Evolutionary conservation across 2,329 filamentous ascomycete species (phyloP).

Genomic region (Parasarocladium wereldwijsianum): DNA sequence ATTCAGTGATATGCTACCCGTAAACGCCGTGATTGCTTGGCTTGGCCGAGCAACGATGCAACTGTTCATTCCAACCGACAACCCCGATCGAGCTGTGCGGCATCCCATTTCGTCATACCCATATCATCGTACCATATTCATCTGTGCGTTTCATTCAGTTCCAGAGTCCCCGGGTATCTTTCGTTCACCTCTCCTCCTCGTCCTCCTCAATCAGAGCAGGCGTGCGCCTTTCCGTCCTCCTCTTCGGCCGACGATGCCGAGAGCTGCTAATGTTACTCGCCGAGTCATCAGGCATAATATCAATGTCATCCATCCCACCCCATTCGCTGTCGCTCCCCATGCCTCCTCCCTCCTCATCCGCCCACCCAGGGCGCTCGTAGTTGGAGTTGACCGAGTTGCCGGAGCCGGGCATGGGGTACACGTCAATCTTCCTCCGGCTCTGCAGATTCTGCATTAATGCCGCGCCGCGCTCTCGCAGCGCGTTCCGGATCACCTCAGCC

Average conservation of each 20-base stretch:
- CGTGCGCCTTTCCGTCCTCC: constrained; percentile 53
- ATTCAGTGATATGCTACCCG: too few relatives aligned
- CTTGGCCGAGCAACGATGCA: too few relatives aligned
- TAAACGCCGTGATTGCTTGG: too few relatives aligned
- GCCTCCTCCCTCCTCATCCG: constrained; percentile 11
- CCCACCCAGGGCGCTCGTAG: constrained; percentile 27
- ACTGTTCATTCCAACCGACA: too few relatives aligned
- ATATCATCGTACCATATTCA: too few relatives aligned
- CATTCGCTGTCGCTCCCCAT: constrained; percentile 43
- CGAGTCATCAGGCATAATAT: constrained; percentile 62
- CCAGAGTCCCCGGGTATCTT: neutral
- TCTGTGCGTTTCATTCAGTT: too few relatives aligned
- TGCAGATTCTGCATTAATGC: constrained; percentile 54
- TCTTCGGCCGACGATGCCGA: constrained; percentile 50
- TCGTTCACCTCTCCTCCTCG: constrained; percentile 37
- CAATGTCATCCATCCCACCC: constrained; percentile 40
- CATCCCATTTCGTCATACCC: too few relatives aligned
- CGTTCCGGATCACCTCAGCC: constrained; percentile 66
- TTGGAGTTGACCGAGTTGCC: constrained; percentile 29
- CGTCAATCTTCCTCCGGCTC: constrained; percentile 42
- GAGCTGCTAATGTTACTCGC: constrained; percentile 70
- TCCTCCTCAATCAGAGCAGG: constrained; percentile 65
- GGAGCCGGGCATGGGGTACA: constrained; percentile 31
- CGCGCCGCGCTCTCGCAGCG: constrained; percentile 68
- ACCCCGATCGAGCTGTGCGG: too few relatives aligned